Conservation (phyloP, 2,329 filamentous ascomycete genomes). For the Trichoderma sp. region DNA sequence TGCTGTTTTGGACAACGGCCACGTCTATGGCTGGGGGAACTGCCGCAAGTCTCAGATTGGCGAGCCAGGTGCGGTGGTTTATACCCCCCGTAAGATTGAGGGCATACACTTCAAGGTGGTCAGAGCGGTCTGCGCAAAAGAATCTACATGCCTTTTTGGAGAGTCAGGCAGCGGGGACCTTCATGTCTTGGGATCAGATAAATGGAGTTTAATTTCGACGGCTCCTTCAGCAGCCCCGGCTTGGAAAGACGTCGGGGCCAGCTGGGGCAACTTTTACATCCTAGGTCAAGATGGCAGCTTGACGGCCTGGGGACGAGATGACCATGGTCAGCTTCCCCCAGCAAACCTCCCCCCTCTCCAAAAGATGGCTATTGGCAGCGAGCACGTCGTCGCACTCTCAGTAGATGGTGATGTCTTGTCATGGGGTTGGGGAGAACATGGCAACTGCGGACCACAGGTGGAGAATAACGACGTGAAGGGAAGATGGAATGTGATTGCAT, state of each 20-base stretch:
- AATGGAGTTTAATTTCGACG: slow-evolving; percentile 61
- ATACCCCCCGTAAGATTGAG: slow-evolving; percentile 59
- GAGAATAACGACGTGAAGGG: slow-evolving; percentile 65
- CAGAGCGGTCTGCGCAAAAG: slow-evolving; percentile 73
- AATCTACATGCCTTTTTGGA: slow-evolving; percentile 75
- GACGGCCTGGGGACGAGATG: slow-evolving; percentile 75
- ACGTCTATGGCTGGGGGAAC: slow-evolving; percentile 85
- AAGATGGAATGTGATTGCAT: slow-evolving; percentile 64
- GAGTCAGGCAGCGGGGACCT: slow-evolving; percentile 55
- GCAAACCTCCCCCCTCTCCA: slow-evolving; percentile 54
- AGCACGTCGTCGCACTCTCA: slow-evolving; percentile 77
- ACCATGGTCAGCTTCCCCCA: slow-evolving; percentile 78
- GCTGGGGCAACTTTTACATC: slow-evolving; percentile 80
- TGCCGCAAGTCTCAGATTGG: slow-evolving; percentile 84
- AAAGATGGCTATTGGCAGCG: slow-evolving; percentile 78
- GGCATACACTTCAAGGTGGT: slow-evolving; percentile 58
- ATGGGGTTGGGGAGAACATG: slow-evolving; percentile 98
- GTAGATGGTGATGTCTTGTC: slow-evolving; percentile 64
- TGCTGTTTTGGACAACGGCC: slow-evolving; percentile 68
- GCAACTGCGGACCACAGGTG: slow-evolving; percentile 79
- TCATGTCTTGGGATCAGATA: slow-evolving; percentile 68
- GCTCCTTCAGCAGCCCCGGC: slow-evolving; percentile 51
- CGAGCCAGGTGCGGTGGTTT: slow-evolving; percentile 49
- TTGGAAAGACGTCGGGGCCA: slow-evolving; percentile 70
- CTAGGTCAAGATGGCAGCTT: slow-evolving; percentile 59